Conservation (phyloP, 2,329 filamentous ascomycete genomes). For the Penicillium palitans region DNA sequence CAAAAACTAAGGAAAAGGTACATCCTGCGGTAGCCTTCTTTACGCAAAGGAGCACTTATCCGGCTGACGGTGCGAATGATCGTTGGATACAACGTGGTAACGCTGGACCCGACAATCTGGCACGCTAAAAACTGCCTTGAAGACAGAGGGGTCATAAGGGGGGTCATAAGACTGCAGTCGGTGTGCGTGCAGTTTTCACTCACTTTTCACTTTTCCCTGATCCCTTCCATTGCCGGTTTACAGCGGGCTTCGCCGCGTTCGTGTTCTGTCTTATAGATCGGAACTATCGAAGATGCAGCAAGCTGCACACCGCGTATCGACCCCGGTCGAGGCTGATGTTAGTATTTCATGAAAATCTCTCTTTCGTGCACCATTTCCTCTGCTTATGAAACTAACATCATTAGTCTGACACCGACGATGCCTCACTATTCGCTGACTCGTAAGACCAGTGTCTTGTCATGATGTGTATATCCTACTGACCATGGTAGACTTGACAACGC, state of each 20-base stretch:
- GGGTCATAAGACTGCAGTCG: conserved; percentile 21
- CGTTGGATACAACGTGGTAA: conserved; percentile 1
- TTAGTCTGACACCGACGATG: conserved; percentile 27
- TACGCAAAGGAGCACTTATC: neutral
- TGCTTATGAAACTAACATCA: neutral
- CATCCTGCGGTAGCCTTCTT: neutral
- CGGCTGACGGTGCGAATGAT: neutral
- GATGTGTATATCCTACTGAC: conserved; percentile 8
- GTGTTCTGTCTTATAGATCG: neutral
- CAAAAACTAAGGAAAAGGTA: conserved; percentile 3
- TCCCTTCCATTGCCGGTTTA: conserved; percentile 15
- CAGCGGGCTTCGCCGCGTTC: neutral
- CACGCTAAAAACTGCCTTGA: conserved; percentile 17
- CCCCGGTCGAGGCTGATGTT: conserved; percentile 31
- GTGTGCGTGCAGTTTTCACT: conserved; percentile 14
- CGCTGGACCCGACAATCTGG: conserved; percentile 16
- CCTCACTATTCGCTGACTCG: conserved; percentile 31
- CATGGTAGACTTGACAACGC: conserved; percentile 25
- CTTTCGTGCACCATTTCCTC: neutral
- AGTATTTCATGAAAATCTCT: conserved; percentile 10
- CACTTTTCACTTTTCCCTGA: conserved; percentile 12
- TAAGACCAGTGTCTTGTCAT: conserved; percentile 17
- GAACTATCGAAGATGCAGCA: conserved; percentile 9
- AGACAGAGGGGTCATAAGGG: conserved; percentile 20
- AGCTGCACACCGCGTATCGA: conserved; percentile 9